Percentiles rank a stretch among this genome's conserved stretches.
Evolutionary conservation across 306 rosid species (phyloP).

Genomic region (peach (Prunus persica)): DNA sequence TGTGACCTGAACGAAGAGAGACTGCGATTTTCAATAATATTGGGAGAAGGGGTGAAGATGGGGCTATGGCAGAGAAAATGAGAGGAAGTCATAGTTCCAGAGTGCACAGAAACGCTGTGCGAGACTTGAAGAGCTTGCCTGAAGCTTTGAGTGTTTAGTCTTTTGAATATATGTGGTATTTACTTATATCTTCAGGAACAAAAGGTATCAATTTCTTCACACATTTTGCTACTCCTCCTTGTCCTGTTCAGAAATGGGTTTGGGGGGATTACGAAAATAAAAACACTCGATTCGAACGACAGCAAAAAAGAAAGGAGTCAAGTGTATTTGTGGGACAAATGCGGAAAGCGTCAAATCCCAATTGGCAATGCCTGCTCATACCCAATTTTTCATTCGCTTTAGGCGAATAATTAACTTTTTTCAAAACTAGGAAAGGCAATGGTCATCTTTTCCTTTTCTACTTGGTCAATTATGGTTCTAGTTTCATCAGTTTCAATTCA

Average conservation of each 20-base stretch:
- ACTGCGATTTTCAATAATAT: slow-evolving; percentile 28
- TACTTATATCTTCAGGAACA: background rate
- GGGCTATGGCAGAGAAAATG: slow-evolving; percentile 45
- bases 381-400: too few relatives aligned
- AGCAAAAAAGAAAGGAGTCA: too few relatives aligned
- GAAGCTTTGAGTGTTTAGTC: background rate
- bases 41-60: slow-evolving; percentile 37
- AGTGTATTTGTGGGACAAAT: too few relatives aligned
- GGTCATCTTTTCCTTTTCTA: too few relatives aligned
- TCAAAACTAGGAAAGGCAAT: too few relatives aligned
- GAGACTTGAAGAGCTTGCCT: background rate
- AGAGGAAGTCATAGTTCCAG: slow-evolving; percentile 56
- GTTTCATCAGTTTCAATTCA: too few relatives aligned
- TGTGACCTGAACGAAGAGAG: slow-evolving; percentile 35
- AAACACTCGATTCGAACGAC: too few relatives aligned
- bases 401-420: too few relatives aligned
- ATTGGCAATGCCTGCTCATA: too few relatives aligned
- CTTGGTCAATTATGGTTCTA: too few relatives aligned
- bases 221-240: background rate
- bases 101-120: background rate
- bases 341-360: too few relatives aligned
- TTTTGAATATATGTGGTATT: background rate
- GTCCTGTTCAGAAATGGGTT: background rate
- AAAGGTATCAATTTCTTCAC: slow-evolving; percentile 1
- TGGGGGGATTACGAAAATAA: background rate